Evolutionary conservation across 176 grass and related monocot species (phyloP), one percentile per base, ranked within the genome.

Genomic region (Ensete ventricosum): DNA sequence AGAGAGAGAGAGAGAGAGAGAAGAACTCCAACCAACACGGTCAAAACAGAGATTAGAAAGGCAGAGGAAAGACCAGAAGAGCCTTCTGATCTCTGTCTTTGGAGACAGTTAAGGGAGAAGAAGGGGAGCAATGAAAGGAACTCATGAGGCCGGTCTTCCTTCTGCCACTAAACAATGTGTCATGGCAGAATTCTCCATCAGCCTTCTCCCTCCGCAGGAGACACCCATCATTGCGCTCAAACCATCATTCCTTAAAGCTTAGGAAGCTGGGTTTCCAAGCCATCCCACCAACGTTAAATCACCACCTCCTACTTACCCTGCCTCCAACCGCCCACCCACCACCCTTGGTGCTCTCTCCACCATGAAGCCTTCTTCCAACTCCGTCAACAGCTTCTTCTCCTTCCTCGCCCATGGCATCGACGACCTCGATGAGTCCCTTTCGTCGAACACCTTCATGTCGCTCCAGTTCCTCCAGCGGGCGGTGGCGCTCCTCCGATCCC

Each of bases 181-280:
- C 11, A 77, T 80, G 58, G 80, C 87, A 22, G 80, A 43, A 81
- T 82, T 67, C 81, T 57, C 83, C 89, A 96, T 92, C 77, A 89
- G 84, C 78, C 78, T 84, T 90, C 82, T 60, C 88, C 92, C 88
- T 86, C 17, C 22, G 25, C 72, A 80, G 79, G 26, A 84, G 89
- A 89, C 92, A 96, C 71, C 82, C 86, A 96, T 91, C 88, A 94
- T 94, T 89, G 76, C 87, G 12, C 76, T 80, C 79, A 58, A 53
- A 76, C 64, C 54, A 5, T 26, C 48, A 3, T 60, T n/a, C 66
- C 68, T 62, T 50, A 25, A 70, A 62, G 52, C 62, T 77, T 67
- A 26, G 73, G 76, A 69, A 71, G 67, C 53, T 76, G 81, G 77
- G 81, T 69, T 55, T 7, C n/a, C 50, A 24, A 57, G 19, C 21